Evolutionary conservation across 1,139 yeast species (phyloP).

Genomic region (Yamadazyma friedrichii): DNA sequence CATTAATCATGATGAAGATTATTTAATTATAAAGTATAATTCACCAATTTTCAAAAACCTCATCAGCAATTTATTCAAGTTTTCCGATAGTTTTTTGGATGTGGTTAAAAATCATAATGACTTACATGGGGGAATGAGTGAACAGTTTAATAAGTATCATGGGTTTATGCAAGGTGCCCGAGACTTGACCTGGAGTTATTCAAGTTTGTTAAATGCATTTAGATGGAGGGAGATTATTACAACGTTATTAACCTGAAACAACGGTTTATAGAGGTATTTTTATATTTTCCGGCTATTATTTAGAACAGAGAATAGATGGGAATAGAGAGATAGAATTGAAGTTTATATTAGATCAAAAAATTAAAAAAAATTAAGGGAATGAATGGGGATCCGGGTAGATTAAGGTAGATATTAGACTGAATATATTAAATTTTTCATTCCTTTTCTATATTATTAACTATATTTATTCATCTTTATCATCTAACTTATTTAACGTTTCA

Average conservation of each 20-base stretch:
- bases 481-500: slow-evolving; percentile 48
- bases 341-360: too few relatives aligned
- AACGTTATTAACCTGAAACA: too few relatives aligned
- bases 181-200: slow-evolving; percentile 89
- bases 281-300: too few relatives aligned
- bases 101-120: slow-evolving; percentile 73
- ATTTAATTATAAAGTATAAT: slow-evolving; percentile 36
- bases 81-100: slow-evolving; percentile 76
- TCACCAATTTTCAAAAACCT: slow-evolving; percentile 47
- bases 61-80: slow-evolving; percentile 45
- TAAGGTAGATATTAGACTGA: too few relatives aligned
- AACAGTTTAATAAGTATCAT: slow-evolving; percentile 76
- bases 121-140: slow-evolving; percentile 76
- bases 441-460: too few relatives aligned
- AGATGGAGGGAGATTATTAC: slow-evolving; percentile 49
- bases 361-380: too few relatives aligned
- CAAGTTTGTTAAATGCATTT: slow-evolving; percentile 71
- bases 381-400: too few relatives aligned
- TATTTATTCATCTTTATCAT: slow-evolving; percentile 13
- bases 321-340: too few relatives aligned
- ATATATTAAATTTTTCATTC: too few relatives aligned
- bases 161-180: slow-evolving; percentile 90
- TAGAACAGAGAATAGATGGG: too few relatives aligned
- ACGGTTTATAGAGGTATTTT: too few relatives aligned
- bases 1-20: slow-evolving; percentile 26